Evolutionary conservation across 148 eudicot species (phyloP), one percentile per base, ranked within the genome.

Genomic region (Arbutus unedo): DNA sequence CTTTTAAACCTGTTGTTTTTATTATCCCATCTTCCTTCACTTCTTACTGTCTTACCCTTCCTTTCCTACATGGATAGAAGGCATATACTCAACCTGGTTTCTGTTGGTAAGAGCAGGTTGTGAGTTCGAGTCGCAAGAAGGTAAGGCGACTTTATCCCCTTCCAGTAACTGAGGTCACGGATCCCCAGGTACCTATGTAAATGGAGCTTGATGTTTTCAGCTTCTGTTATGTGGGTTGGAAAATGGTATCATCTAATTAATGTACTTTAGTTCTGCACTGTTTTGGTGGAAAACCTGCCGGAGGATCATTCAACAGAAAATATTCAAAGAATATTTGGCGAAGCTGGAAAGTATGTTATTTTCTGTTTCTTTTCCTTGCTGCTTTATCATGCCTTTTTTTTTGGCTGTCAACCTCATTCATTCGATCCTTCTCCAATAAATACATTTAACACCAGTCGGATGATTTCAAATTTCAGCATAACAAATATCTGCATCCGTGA

Each of bases 241-340:
- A 73, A 43, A 73, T 77, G 88, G 25, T 79, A 74, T 74, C 76
- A 81, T 89, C 87, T 90, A 87, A 89, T 70, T 78, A 80, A 49
- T 89, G 60, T 85, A 74, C 53, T 82, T 79, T 83, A 96, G 98
- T 81, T 86, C 48, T 88, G 93, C 86, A 91, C 94, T 84, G 93
- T 93, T 82, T 84, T 94, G 82, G 97, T 92, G 84, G 99, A 91
- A 82, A 94, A 96, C 87, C 86, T 96, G 50, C 99, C 97, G 3
- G 94, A 90, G 81, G 98, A 96, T 85, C 93, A 87, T 85, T 94
- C 99, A 77, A 81, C 85, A 43, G 93, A 92, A 89, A 94, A 92
- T 82, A 88, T 96, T 64, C 87, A 56, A 80, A 89, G 83, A 68
- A 87, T 92, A 81, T 96, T 89, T 85, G 86, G 92, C 55, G 85